Base-by-base conservation (phyloP, 1,139 yeast species). In the Geotrichum armillariae region DNA sequence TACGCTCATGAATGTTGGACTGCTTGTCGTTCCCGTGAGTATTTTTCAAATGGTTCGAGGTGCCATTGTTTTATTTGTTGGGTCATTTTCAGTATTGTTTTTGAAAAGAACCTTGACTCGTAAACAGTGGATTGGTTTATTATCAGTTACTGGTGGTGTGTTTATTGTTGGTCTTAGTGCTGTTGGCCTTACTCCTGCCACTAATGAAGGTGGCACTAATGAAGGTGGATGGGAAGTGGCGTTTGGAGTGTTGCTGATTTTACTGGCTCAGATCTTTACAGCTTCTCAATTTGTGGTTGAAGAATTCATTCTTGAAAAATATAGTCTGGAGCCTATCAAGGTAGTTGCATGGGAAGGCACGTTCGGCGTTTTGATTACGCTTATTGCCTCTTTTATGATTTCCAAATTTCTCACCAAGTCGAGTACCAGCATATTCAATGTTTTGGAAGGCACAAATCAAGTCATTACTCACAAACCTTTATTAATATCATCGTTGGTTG, bases 31-130 rank as follows among this genome's bases (percentile, higher is more conserved):
- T 1, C 94, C 95, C 0, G 95, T 86, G n/a, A 83, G 91, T 1
- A 77, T 86, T 41, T 87, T 85, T 66, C 95, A 87, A 65, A 87
- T 87, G 95, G 82, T 85, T 12, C 73, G 95, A 57, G 95, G 95
- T 3, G 78, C 91, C 0, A 71, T 86, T 44, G 89, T 86, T 39
- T 69, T 87, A 40, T 85, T 85, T 69, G 95, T 86, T 29, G 95
- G 91, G 1, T 66, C 82, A 17, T 76, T 85, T 61, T 82, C 90
- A 16, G 83, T 84, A 17, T 34, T 83, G 0, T 85, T 85, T 60
- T 74, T 87, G 58, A 74, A 77, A 49, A 75, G 80, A 47, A 70
- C 65, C 21, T 80, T 86, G 46, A 71, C 82, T 23, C 74, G 77
- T 54, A 66, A 82, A 40, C 93, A 86, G 63, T 86, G 95, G 95